Evolutionary conservation across 2,329 filamentous ascomycete genomes (phyloP).

Genomic region (Aspergillus ochraceoroseus): DNA sequence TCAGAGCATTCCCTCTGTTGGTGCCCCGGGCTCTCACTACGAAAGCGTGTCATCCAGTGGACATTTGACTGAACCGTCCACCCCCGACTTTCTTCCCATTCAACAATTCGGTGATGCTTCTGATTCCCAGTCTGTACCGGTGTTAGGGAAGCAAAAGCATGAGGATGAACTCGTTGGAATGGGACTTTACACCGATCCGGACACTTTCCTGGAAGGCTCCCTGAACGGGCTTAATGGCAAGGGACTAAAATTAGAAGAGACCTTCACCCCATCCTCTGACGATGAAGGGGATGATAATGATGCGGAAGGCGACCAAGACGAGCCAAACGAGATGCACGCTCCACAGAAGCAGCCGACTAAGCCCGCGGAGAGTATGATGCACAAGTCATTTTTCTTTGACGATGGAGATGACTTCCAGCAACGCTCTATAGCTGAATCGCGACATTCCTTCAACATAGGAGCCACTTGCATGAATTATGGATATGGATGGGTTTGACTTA

Average conservation of each 20-base stretch:
- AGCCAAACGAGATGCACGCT: conserved; percentile 15
- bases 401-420: conserved; percentile 28
- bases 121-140: conserved; percentile 32
- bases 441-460: conserved; percentile 27
- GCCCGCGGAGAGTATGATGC: conserved; percentile 25
- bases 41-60: conserved; percentile 36
- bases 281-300: conserved; percentile 55
- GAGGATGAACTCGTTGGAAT: conserved; percentile 75
- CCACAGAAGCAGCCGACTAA: conserved; percentile 23
- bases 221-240: conserved; percentile 60
- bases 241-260: conserved; percentile 75
- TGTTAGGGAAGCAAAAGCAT: conserved; percentile 53
- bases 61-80: conserved; percentile 34
- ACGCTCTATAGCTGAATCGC: conserved; percentile 21
- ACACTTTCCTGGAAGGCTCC: conserved; percentile 54
- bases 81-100: conserved; percentile 39
- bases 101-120: conserved; percentile 31
- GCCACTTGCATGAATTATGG: conserved; percentile 34
- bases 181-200: conserved; percentile 72
- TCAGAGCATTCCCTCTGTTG: conserved; percentile 31
- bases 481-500: conserved; percentile 33
- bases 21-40: conserved; percentile 30
- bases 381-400: conserved; percentile 35
- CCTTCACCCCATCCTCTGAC: conserved; percentile 61
- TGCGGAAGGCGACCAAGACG: conserved; percentile 52